These are phyloP conservation scores for Penicillium sp. DNA, from an alignment of 2,329 filamentous ascomycete species.

Conservation along the genomic window DNA sequence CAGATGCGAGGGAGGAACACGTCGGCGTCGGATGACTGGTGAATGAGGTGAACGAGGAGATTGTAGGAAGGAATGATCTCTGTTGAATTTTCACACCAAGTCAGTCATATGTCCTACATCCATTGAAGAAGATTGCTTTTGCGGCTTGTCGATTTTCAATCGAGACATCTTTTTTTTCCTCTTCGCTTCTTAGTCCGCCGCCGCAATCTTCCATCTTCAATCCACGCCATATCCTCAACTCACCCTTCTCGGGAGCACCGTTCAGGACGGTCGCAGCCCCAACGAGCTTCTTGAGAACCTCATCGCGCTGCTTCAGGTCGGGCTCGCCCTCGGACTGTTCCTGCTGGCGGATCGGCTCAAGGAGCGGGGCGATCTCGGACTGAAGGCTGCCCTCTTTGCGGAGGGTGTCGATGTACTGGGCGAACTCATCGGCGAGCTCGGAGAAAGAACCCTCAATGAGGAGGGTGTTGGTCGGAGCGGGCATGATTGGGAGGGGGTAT, in stretches of 20 bases:
- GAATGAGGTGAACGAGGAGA: conserved; percentile 88
- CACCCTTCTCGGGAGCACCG: conserved; percentile 83
- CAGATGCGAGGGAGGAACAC: conserved; percentile 87
- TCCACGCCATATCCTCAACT: conserved; percentile 13
- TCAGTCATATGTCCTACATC: conserved; percentile 17
- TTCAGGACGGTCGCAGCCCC: conserved; percentile 77
- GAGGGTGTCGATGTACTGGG: conserved; percentile 85
- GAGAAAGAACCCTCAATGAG: conserved; percentile 89
- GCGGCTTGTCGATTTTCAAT: conserved; percentile 13
- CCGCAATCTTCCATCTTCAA: conserved; percentile 13
- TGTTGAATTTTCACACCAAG: conserved; percentile 42
- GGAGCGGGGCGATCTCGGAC: conserved; percentile 69
- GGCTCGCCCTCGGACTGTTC: conserved; percentile 57
- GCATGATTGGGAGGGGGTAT: conserved; percentile 50
- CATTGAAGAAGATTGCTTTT: conserved; percentile 10
- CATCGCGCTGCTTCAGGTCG: conserved; percentile 69
- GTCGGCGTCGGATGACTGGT: conserved; percentile 81
- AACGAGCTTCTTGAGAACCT: conserved; percentile 86
- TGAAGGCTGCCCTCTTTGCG: conserved; percentile 66
- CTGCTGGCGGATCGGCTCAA: conserved; percentile 60
- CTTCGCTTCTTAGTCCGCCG: conserved; percentile 12
- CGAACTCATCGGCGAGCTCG: conserved; percentile 92
- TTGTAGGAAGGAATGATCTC: conserved; percentile 97
- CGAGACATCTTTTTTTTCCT: conserved; percentile 17
- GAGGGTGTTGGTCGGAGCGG: conserved; percentile 64